These are phyloP conservation scores for Styphnolobium japonicum DNA, from an alignment of 306 rosid species.

Conservation along the genomic window DNA sequence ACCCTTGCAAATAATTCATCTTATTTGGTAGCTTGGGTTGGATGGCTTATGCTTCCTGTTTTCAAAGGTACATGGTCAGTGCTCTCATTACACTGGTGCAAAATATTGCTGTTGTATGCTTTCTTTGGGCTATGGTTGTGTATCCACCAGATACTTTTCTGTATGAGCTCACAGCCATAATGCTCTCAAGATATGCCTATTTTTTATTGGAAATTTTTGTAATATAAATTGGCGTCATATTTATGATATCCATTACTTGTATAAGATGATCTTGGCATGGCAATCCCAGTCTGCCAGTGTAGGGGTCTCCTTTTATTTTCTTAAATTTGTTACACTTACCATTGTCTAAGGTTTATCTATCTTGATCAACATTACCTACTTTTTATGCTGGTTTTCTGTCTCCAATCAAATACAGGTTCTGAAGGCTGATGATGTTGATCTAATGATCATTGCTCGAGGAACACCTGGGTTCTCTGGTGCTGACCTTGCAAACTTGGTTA, in stretches of 20 bases:
- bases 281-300: neutral
- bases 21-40: neutral
- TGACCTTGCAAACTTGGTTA: conserved; percentile 80
- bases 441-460: conserved; percentile 74
- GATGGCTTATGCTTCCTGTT: neutral
- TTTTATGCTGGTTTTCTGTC: neutral
- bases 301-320: neutral
- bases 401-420: conserved; percentile 50
- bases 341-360: neutral
- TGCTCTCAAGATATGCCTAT: neutral
- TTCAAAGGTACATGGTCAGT: neutral
- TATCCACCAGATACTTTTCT: neutral
- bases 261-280: neutral
- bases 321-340: neutral
- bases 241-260: neutral
- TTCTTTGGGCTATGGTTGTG: neutral
- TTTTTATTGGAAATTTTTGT: neutral
- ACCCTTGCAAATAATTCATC: neutral
- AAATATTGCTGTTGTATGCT: neutral
- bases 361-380: neutral
- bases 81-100: neutral
- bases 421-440: conserved; percentile 80
- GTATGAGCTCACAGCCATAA: neutral
- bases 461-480: conserved; percentile 93
- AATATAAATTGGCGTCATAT: neutral